Base-by-base conservation (phyloP, 108 stramenopile genomes). In the Cyclostephanos tholiformis region DNA sequence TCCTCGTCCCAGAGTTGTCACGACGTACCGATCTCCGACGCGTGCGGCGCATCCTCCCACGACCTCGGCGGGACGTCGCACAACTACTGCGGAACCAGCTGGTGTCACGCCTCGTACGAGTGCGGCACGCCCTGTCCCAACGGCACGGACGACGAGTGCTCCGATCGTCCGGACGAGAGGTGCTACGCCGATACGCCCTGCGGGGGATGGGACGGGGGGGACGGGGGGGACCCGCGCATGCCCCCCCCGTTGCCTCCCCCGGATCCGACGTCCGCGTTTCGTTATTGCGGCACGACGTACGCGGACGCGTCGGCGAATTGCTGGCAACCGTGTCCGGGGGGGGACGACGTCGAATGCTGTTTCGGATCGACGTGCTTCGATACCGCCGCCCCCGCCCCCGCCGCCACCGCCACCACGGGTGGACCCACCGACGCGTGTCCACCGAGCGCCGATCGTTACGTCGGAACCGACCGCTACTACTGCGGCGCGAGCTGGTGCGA, bases 401-500 rank as follows among this genome's bases (percentile, higher is more conserved):
- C 50, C 23, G 65, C 62, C 14, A 49, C 25, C 30, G n/a, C n/a
- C n/a, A n/a, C n/a, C n/a, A n/a, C n/a, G n/a, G n/a, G n/a, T n/a
- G n/a, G n/a, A n/a, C n/a, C n/a, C n/a, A n/a, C n/a, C n/a, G n/a
- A n/a, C n/a, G n/a, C n/a, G n/a, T 53, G 38, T 4, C 46, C 61
- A 2, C 39, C 63, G 36, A 41, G 51, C 19, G 44, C 27, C 23
- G 57, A 73, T 19, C 69, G 74, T 32, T 74, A 65, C 66, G 59
- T 67, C 19, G 80, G 86, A 27, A 73, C 64, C 43, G 67, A 80
- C 14, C 85, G 91, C 55, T 92, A 87, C 74, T 95, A 74, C 67
- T 95, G 94, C 50, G 94, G 94, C n/a, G 76, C 30, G 0, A 82
- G 84, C 39, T 94, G 93, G 93, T 89, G 91, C 61, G 73, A 92